Percentiles rank a stretch among this genome's conserved stretches.
Evolutionary conservation across 2,329 filamentous ascomycete genomes (phyloP).

Genomic region (Colletotrichum musicola): DNA sequence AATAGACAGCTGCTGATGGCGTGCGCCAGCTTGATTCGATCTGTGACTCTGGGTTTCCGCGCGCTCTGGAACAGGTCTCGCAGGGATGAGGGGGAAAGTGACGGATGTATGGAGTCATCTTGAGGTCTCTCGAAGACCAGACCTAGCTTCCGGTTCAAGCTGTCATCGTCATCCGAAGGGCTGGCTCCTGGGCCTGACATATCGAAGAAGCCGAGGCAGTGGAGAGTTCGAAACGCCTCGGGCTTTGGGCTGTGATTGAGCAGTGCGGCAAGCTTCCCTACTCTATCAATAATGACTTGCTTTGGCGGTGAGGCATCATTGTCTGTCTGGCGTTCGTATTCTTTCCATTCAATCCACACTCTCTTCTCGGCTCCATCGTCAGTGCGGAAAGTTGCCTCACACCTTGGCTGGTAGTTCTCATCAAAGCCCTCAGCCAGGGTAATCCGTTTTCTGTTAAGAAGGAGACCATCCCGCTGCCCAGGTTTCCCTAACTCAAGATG

Average conservation of each 20-base stretch:
- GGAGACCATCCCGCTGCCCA: slow-evolving; percentile 47
- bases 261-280: slow-evolving; percentile 61
- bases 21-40: slow-evolving; percentile 63
- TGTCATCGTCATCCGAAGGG: slow-evolving; percentile 56
- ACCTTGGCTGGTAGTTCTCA: slow-evolving; percentile 51
- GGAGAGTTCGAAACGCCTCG: slow-evolving; percentile 62
- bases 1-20: slow-evolving; percentile 65
- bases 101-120: slow-evolving; percentile 50
- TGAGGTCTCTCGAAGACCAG: slow-evolving; percentile 66
- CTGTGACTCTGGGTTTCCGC: slow-evolving; percentile 62
- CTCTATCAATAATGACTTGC: slow-evolving; percentile 56
- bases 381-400: slow-evolving; percentile 54
- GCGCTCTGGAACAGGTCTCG: slow-evolving; percentile 57
- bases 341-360: slow-evolving; percentile 66
- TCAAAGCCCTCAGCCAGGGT: slow-evolving; percentile 49
- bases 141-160: slow-evolving; percentile 60
- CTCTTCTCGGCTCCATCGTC: slow-evolving; percentile 49
- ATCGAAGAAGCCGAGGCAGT: slow-evolving; percentile 65
- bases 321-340: slow-evolving; percentile 55
- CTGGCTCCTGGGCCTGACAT: slow-evolving; percentile 45
- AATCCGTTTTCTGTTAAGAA: slow-evolving; percentile 51
- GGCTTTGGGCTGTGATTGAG: slow-evolving; percentile 62
- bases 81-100: slow-evolving; percentile 59
- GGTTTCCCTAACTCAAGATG: slow-evolving; percentile 55
- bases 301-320: slow-evolving; percentile 54